These are phyloP conservation scores for Yamadazyma kanchanaburiensis DNA, from an alignment of 1,139 yeast species.

Conservation along the genomic window DNA sequence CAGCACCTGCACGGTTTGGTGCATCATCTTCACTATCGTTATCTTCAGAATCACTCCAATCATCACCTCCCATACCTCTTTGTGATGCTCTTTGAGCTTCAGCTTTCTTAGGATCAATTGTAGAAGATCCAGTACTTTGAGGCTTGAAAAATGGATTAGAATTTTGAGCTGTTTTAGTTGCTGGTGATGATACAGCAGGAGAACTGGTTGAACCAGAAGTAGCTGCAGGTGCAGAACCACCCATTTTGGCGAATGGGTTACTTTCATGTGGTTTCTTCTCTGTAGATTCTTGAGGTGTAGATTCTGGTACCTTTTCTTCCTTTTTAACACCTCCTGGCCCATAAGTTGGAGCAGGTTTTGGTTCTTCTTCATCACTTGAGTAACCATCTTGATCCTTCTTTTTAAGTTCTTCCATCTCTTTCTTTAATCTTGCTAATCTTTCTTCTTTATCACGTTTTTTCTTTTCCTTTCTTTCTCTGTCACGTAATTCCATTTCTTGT, in stretches of 20 bases:
- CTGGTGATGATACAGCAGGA: slow-evolving; percentile 1
- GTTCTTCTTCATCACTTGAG: slow-evolving; percentile 26
- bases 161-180: no score
- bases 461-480: slow-evolving; percentile 44
- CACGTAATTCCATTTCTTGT: slow-evolving; percentile 46
- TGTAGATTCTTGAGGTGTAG: slow-evolving; percentile 6
- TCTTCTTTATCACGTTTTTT: slow-evolving; percentile 55
- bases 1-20: slow-evolving; percentile 54
- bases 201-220: slow-evolving; percentile 6
- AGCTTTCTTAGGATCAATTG: slow-evolving; percentile 51
- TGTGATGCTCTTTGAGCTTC: slow-evolving; percentile 65
- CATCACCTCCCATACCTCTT: slow-evolving; percentile 53
- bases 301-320: neutral
- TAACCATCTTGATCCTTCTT: slow-evolving; percentile 24
- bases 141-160: slow-evolving; percentile 52
- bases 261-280: slow-evolving; percentile 22
- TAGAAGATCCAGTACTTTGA: slow-evolving; percentile 20
- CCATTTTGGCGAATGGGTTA: slow-evolving; percentile 36
- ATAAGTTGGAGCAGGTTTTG: slow-evolving; percentile 26
- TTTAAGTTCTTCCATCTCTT: slow-evolving; percentile 62
- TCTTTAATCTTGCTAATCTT: slow-evolving; percentile 54
- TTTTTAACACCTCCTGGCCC: slow-evolving; percentile 15
- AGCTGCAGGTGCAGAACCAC: slow-evolving; percentile 8
- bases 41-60: slow-evolving; percentile 63
- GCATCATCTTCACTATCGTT: slow-evolving; percentile 47